Base-by-base conservation (phyloP, 1,284 basidiomycete genomes). In the Termitomyces sp. region DNA sequence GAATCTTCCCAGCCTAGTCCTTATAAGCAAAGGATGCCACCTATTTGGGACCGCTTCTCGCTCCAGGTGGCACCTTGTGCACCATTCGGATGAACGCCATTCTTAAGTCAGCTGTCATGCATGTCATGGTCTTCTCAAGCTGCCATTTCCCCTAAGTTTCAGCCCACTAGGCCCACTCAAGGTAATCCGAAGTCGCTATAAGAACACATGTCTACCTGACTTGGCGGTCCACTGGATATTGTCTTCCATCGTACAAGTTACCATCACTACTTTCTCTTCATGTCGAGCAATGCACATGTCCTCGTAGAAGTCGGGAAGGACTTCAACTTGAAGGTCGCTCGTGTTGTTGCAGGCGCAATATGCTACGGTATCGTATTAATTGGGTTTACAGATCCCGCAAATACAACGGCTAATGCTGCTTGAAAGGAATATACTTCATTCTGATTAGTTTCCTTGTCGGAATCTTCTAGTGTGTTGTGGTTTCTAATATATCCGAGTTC, bases 301-400 rank as follows among this genome's bases (percentile, higher is more conserved):
- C 55, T 62, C 10, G 40, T 47, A 19, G 54, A 52, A 38, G 49
- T 62, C 24, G 61, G 61, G 5, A 43, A 53, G 13, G 57, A 61
- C 39, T 60, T 59, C 24, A 55, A 55, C 9, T 39, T 62, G 45
- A 62, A 60, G 44, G 58, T 61, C 10, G 60, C 55, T 13, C 61
- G 61, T 17, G 55, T 62, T 30, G 56, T 58, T 30, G 49, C 56
- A 34, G 61, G 58, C 1, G 60, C 60, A 38, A 48, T 59, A 43
- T 62, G 56, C 45, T 62, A 62, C 17, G 61, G 61, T 62, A 49
- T 43, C 8, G 15, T n/a, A 24, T 40, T 3, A 28, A 13, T 36
- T 24, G 3, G 13, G 2, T 41, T 10, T 4, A 50, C 10, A 36
- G 12, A 10, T 34, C 28, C 5, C 17, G 28, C n/a, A 2, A 30